Conservation (phyloP, 2,329 filamentous ascomycete genomes). For the Geosmithia flava region DNA sequence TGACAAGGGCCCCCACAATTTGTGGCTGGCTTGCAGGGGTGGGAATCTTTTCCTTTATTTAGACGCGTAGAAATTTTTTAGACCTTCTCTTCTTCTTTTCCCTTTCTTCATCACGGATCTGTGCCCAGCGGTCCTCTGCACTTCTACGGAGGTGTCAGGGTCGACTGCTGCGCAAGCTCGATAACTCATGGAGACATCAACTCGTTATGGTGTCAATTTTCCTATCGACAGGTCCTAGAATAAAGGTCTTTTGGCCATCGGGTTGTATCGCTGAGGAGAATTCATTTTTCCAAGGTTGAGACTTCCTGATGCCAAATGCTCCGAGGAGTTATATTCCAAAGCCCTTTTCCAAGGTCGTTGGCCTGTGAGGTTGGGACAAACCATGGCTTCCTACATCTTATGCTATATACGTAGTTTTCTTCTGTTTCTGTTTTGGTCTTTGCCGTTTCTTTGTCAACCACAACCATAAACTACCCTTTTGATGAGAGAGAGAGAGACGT, state of each 20-base stretch:
- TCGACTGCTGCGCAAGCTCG: slow-evolving; percentile 76
- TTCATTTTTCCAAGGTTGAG: slow-evolving; percentile 33
- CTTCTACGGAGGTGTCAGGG: slow-evolving; percentile 33
- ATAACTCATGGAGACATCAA: slow-evolving; percentile 71
- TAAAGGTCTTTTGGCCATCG: slow-evolving; percentile 42
- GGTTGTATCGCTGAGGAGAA: slow-evolving; percentile 55
- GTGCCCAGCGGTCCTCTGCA: slow-evolving; percentile 68
- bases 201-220: slow-evolving; percentile 67
- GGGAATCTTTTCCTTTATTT: slow-evolving; percentile 6
- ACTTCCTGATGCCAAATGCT: slow-evolving; percentile 39
- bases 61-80: slow-evolving; percentile 14
- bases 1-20: background rate
- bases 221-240: slow-evolving; percentile 95
- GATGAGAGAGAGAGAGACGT: too few relatives aligned
- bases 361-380: slow-evolving; percentile 84
- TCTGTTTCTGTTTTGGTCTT: background rate
- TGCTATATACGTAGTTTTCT: too few relatives aligned
- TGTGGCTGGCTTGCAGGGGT: background rate
- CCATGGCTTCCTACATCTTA: slow-evolving; percentile 66
- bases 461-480: slow-evolving; percentile 18
- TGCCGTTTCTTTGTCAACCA: slow-evolving; percentile 7
- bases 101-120: slow-evolving; percentile 53
- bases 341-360: slow-evolving; percentile 85
- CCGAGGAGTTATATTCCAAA: slow-evolving; percentile 74
- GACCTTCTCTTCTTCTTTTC: slow-evolving; percentile 18